Evolutionary conservation across 495 filamentous ascomycete genomes (phyloP).

Genomic region (Xylaria grammica): DNA sequence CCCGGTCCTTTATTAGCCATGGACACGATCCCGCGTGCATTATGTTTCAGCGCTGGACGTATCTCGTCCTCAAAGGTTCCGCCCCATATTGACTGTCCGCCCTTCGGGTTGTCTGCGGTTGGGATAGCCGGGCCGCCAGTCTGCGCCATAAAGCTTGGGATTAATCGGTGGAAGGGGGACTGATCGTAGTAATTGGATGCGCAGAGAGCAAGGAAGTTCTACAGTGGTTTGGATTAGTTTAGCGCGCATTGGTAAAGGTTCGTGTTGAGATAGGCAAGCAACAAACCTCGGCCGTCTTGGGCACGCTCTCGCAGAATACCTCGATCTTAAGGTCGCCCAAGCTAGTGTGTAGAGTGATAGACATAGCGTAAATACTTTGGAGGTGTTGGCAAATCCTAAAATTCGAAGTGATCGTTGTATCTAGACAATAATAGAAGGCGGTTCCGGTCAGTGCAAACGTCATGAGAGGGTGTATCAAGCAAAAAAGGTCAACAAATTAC

Average conservation of each 20-base stretch:
- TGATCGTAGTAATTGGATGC: constrained; percentile 84
- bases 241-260: not conserved
- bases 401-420: not conserved
- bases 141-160: constrained; percentile 92
- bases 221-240: not conserved
- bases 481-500: not conserved
- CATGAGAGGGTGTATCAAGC: not conserved
- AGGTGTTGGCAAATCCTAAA: not conserved
- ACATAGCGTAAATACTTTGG: constrained; percentile 61
- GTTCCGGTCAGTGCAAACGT: not conserved
- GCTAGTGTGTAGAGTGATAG: constrained; percentile 82
- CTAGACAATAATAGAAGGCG: not conserved
- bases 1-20: constrained; percentile 92
- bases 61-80: constrained; percentile 91
- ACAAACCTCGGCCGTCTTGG: constrained; percentile 78
- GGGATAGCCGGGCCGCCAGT: constrained; percentile 76
- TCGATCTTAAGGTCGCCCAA: constrained; percentile 94
- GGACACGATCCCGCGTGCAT: constrained; percentile 81
- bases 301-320: constrained; percentile 92
- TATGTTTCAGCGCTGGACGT: constrained; percentile 80
- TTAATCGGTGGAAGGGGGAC: constrained; percentile 90
- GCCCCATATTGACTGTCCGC: constrained; percentile 84
- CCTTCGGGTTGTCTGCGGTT: constrained; percentile 69
- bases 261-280: constrained; percentile 17
- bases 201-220: constrained; percentile 98